Percentiles rank a stretch among this genome's conserved stretches.
These are phyloP conservation scores for Glarea lozoyensis DNA, from an alignment of 495 filamentous ascomycete species.

Conservation along the genomic window DNA sequence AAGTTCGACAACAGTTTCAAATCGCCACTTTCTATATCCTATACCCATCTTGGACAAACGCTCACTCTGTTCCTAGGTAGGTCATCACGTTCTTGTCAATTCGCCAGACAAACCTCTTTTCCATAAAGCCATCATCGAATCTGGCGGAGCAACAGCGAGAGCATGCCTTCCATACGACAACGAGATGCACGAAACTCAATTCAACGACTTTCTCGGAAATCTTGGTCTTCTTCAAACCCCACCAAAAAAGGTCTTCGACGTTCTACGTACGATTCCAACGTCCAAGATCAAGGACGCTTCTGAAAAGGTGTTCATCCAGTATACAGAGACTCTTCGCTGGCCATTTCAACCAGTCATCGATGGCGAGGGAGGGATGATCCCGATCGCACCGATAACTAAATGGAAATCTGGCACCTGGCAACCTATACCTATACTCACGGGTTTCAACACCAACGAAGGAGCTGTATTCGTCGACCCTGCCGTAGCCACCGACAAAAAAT, in stretches of 20 bases:
- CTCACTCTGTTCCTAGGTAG: constrained; percentile 34
- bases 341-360: constrained; percentile 63
- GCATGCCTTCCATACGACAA: constrained; percentile 46
- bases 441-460: constrained; percentile 60
- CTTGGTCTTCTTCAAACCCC: constrained; percentile 31
- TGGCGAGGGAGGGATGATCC: constrained; percentile 40
- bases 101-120: constrained; percentile 36
- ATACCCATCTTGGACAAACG: constrained; percentile 7
- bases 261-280: constrained; percentile 40
- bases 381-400: constrained; percentile 44
- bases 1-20: no score
- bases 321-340: constrained; percentile 49
- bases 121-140: constrained; percentile 54
- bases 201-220: constrained; percentile 44
- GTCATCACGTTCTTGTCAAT: constrained; percentile 54
- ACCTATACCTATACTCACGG: constrained; percentile 53
- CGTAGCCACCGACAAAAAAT: constrained; percentile 35
- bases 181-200: constrained; percentile 49
- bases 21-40: not conserved
- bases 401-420: constrained; percentile 44
- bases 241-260: constrained; percentile 37
- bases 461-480: constrained; percentile 44
- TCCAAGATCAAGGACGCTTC: constrained; percentile 38
- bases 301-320: constrained; percentile 41
- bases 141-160: constrained; percentile 52